Percentiles rank a stretch among this genome's conserved stretches.
phyloP scores from a whole-genome alignment of 1,284 basidiomycete species.

The Pterula multifida region DNA sequence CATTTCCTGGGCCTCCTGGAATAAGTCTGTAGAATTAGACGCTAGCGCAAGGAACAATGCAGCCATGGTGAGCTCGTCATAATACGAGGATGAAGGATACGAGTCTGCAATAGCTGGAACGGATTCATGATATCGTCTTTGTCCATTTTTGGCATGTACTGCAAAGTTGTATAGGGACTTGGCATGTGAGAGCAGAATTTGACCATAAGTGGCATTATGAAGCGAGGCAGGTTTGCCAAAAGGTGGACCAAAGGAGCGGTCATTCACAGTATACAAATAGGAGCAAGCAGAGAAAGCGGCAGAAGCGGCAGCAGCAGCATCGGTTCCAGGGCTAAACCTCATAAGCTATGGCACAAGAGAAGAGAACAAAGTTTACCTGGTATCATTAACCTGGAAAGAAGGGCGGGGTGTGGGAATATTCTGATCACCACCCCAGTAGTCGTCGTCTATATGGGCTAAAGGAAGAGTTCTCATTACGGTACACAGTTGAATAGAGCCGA shows the following conservation, averaged over 20 bases:
- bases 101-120: slow-evolving; percentile 52
- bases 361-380: slow-evolving; percentile 12
- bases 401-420: slow-evolving; percentile 66
- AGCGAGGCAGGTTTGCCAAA: slow-evolving; percentile 52
- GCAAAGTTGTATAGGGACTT: slow-evolving; percentile 64
- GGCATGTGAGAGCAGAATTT: slow-evolving; percentile 61
- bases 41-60: slow-evolving; percentile 70
- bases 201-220: slow-evolving; percentile 64
- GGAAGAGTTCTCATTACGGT: slow-evolving; percentile 3
- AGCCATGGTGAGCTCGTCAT: slow-evolving; percentile 63
- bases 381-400: slow-evolving; percentile 68
- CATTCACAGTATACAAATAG: slow-evolving; percentile 52
- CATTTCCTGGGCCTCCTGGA: slow-evolving; percentile 51
- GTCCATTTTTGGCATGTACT: slow-evolving; percentile 44
- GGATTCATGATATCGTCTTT: slow-evolving; percentile 49
- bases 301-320: slow-evolving; percentile 73
- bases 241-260: slow-evolving; percentile 35
- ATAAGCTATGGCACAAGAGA: neutral
- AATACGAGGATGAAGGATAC: slow-evolving; percentile 65
- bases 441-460: slow-evolving; percentile 49
- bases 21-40: slow-evolving; percentile 47
- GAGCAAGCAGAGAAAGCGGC: slow-evolving; percentile 83
- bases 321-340: slow-evolving; percentile 62
- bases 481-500: neutral
- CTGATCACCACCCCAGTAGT: slow-evolving; percentile 84